Percentiles rank a stretch among this genome's conserved stretches.
phyloP scores from a whole-genome alignment of 306 rosid genomes.

The Acacia confusa region DNA sequence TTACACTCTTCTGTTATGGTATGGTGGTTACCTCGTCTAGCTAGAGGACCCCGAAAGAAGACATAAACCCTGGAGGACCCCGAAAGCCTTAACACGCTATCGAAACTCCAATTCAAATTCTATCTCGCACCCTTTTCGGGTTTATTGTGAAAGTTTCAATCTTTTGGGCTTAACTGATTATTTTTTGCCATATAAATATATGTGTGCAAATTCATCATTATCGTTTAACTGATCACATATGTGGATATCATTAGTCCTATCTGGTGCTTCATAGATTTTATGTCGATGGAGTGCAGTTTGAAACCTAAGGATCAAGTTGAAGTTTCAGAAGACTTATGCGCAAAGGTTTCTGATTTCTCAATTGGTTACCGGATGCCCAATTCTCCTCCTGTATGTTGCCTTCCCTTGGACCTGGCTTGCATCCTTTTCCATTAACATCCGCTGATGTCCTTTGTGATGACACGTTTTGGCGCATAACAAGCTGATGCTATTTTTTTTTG shows the following conservation, averaged over 20 bases:
- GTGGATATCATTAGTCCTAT: conserved; percentile 18
- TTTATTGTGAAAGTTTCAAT: conserved; percentile 26
- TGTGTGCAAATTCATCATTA: background rate
- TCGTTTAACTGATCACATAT: conserved; percentile 9
- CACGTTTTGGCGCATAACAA: no score
- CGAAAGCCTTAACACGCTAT: conserved; percentile 29
- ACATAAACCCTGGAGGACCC: conserved; percentile 31
- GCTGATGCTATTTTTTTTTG: no score
- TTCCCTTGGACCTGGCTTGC: no score
- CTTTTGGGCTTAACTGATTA: conserved; percentile 11
- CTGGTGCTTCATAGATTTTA: conserved; percentile 27
- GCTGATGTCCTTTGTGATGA: no score
- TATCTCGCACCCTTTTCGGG: conserved; percentile 15
- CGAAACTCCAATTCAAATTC: conserved; percentile 31
- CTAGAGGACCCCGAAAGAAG: no score
- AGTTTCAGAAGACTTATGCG: conserved; percentile 32
- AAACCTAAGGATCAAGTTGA: conserved; percentile 33
- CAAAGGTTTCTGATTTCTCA: conserved; percentile 39
- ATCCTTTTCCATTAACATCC: no score
- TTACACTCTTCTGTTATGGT: no score
- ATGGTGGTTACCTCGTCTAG: no score
- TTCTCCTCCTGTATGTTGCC: conserved; percentile 40
- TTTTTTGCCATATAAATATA: background rate
- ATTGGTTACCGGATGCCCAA: conserved; percentile 16
- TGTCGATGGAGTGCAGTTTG: conserved; percentile 36